phyloP scores from a whole-genome alignment of 2,329 filamentous ascomycete genomes.

The Huntiella moniliformis region DNA sequence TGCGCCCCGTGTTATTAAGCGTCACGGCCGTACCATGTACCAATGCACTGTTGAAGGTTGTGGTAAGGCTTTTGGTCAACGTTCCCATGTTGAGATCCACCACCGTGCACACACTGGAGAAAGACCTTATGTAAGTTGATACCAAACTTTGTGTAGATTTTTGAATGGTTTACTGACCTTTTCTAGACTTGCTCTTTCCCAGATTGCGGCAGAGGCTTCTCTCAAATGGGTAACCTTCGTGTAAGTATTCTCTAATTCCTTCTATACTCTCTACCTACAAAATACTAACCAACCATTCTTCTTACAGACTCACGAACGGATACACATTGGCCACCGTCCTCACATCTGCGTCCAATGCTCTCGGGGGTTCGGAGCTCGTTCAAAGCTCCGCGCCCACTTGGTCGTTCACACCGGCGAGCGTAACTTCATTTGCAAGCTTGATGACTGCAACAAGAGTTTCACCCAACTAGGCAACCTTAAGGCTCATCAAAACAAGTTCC shows the following conservation, averaged over 20 bases:
- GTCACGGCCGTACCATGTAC: constrained; percentile 19
- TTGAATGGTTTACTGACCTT: constrained; percentile 14
- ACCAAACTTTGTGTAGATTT: not conserved
- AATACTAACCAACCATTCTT: not conserved
- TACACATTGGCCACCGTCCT: constrained; percentile 74
- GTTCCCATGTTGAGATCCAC: constrained; percentile 85
- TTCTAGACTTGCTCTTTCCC: constrained; percentile 46
- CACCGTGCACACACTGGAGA: constrained; percentile 72
- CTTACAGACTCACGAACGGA: constrained; percentile 58
- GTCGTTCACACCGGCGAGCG: constrained; percentile 63
- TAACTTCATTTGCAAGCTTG: constrained; percentile 63
- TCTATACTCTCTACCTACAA: not conserved
- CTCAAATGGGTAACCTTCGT: constrained; percentile 79
- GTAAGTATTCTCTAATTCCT: constrained; percentile 24
- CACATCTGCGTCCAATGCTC: constrained; percentile 64
- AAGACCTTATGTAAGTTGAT: constrained; percentile 60
- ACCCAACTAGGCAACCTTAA: constrained; percentile 86
- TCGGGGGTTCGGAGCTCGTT: constrained; percentile 68
- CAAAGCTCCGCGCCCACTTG: constrained; percentile 69
- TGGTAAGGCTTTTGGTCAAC: constrained; percentile 69
- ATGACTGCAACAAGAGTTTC: constrained; percentile 72
- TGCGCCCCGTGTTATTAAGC: not conserved
- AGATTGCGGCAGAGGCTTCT: constrained; percentile 63
- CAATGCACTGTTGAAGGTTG: constrained; percentile 57
- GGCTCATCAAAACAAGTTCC: constrained; percentile 91